Evolutionary conservation across 371 early-diverging fungal genomes (phyloP), one percentile per base, ranked within the genome.

Genomic region (Gilbertella persicaria): DNA sequence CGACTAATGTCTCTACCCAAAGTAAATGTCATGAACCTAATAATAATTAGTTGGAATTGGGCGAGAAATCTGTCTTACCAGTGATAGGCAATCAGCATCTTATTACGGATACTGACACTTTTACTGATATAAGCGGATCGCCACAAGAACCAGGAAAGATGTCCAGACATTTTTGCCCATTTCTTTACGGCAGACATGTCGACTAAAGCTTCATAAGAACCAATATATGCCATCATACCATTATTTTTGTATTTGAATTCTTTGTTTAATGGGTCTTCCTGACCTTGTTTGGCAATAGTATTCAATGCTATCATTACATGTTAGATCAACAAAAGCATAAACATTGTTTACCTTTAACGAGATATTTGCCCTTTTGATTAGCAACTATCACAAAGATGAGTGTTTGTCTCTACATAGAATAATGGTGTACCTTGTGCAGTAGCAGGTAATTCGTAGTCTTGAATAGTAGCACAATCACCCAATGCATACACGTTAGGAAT

Each of bases 381-480:
- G 93, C 93, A 2, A 90, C 90, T 63, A 47, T 14, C 13, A 20
- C 13, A 26, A 26, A 14, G 7, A 21, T 37, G 7, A 54, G 23
- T 39, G 23, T 19, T 33, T 21, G 24, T 37, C 1, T 10, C 20
- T 19, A 37, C 16, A 13, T 5, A 7, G 19, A 4, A 23, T 5
- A 13, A 13, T 29, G 16, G 9, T 17, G 13, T 54, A 63, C 63
- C 63, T 67, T 93, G 93, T 19, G 93, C 92, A 20, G 91, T 89
- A 20, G 85, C 83, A 1, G 90, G 90, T 29, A 89, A 66, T 50
- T 77, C 79, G 26, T 65, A 56, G 49, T 77, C 84, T 53, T 81
- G 53, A 47, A 86, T 80, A 1, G 85, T 79, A 2, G 90, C 89
- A 54, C 93, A 93, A 62, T 93, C 93, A 20, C 93, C 93, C 13